Base-by-base conservation (phyloP, 768 basidiomycete species). In the Boletales sp. region DNA sequence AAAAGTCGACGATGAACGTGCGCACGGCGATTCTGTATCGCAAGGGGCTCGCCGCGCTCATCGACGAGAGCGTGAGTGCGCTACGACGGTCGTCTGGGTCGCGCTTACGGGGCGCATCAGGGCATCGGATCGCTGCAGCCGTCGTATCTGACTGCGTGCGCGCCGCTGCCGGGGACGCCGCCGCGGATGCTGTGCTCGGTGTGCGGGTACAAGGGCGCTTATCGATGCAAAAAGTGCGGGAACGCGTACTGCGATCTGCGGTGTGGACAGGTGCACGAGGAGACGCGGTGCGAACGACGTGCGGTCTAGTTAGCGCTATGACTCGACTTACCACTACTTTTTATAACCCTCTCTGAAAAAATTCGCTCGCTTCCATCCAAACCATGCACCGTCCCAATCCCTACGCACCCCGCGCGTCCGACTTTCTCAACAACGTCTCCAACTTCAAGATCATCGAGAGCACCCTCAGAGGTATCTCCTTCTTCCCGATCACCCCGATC, bases 361-460 rank as follows among this genome's bases (percentile, higher is more conserved):
- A 8, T 5, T 33, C 13, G 9, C 32, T 13, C 13, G 9, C 32
- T n/a, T 18, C 18, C n/a, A 6, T 36, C 33, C 4, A 28, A n/a
- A 31, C 13, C 6, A 65, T 65, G 64, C 89, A 86, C 66, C 82
- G 83, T 33, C 77, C 78, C 66, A 81, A 76, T 71, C 44, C 90
- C 13, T 95, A 95, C 65, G 92, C 88, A 33, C 86, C 92, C 13
- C 82, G 93, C 17, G 89, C 89, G 14, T 82, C 89, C 19, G 93
- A 95, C 69, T 94, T 94, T 69, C 73, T 95, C 56, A 94, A 87
- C 68, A 95, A 96, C 67, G 72, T 91, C 62, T 91, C 49, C 18
- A 93, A 93, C 74, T 94, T 93, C 73, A 90, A 85, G 70, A 98
- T 97, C 72, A 98, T 97, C 65, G 94, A 97, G 73, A 93, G 90